A percentile compares a stretch with the other conserved stretches of the same genome.
phyloP scores from a whole-genome alignment of 306 rosid genomes.

The Prinsepia uniflora region DNA sequence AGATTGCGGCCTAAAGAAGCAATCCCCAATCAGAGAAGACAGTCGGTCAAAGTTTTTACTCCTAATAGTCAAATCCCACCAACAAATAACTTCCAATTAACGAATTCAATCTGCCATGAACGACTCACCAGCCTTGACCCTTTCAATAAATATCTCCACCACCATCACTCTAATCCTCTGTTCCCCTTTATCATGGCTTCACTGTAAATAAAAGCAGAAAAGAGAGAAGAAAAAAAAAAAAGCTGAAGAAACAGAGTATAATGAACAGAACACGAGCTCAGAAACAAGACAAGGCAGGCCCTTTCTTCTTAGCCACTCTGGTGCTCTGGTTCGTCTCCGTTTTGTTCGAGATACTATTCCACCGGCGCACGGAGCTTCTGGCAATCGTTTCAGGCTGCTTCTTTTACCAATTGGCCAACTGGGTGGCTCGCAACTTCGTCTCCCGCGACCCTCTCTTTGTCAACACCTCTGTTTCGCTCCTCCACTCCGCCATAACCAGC shows the following conservation, averaged over 20 bases:
- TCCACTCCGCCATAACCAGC: conserved; percentile 69
- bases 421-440: conserved; percentile 40
- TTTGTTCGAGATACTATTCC: conserved; percentile 46
- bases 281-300: conserved; percentile 31
- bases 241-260: background rate
- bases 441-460: conserved; percentile 66
- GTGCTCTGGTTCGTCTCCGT: conserved; percentile 59
- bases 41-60: background rate
- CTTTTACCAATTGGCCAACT: conserved; percentile 62
- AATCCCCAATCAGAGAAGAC: background rate
- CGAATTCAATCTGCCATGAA: background rate
- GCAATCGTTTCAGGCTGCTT: conserved; percentile 48
- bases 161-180: background rate
- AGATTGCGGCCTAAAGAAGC: background rate
- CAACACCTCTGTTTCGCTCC: conserved; percentile 85
- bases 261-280: conserved; percentile 32
- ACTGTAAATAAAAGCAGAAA: background rate
- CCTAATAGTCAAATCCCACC: background rate
- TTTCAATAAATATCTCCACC: background rate
- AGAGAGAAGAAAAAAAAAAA: background rate
- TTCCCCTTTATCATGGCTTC: background rate
- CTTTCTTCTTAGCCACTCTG: conserved; percentile 56
- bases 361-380: conserved; percentile 45
- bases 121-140: background rate
- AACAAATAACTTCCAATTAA: background rate